Evolutionary conservation across 2,329 filamentous ascomycete species (phyloP), one percentile per base, ranked within the genome.

Genomic region (Aureobasidium lini): DNA sequence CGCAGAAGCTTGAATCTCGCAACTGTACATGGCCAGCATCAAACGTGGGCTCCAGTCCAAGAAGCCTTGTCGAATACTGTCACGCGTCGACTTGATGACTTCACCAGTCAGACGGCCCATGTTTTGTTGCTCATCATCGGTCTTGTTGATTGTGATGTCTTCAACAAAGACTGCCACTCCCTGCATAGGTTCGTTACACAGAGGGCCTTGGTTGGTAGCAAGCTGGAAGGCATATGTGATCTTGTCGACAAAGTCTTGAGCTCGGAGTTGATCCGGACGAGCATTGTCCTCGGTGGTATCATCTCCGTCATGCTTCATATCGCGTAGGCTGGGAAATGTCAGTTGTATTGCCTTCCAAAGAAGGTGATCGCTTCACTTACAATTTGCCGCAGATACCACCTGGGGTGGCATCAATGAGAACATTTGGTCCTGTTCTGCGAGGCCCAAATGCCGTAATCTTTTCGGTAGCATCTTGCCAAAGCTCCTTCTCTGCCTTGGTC

Each of bases 1-100:
- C 67, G 92, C 85, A 23, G 89, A 92, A 32, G 93, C 91, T 80
- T 97, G 94, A 68, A 99, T 97, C 72, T 97, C 94, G 72, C 93
- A 96, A 59, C 85, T 90, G 77, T 99, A 99, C 90, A 97, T 97
- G 54, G 94, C 94, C 46, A 99, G 84, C 76, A 97, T 84, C 65
- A 99, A 83, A n/a, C 94, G 86, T 0, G 94, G 89, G 40, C 88
- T 93, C 94, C 94, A 99, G 78, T 97, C 94, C 16, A 96, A 79
- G 78, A 97, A 96, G 23, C 87, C 93, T 64, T 86, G 80, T 53
- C 87, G 84, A 62, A 99, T 90, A n/a, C 86, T 83, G 47, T 90
- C 85, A 65, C 93, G 90, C 16, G 93, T 86, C 0, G 89, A 87
- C 72, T 91, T 91, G 77, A 99, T 96, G 46, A 95, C 84, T 75